Evolutionary conservation across 768 basidiomycete species (phyloP), one percentile per base, ranked within the genome.

Genomic region (Suillus hirtellus): DNA sequence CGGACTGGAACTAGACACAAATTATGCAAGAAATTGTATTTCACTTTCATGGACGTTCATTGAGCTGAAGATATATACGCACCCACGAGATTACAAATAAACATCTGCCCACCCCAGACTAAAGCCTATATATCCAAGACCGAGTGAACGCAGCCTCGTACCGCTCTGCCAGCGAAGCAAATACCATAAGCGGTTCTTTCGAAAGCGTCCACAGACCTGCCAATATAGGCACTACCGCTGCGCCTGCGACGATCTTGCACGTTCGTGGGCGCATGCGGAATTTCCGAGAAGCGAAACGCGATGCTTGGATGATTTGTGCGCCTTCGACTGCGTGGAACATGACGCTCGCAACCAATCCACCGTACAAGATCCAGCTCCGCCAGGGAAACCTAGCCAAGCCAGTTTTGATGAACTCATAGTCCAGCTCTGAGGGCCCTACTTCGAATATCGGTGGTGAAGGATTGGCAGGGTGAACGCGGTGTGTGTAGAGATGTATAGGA

Each of bases 331-430:
- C 78, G 71, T 95, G 94, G 55, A 88, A 68, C 0, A 81, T 77
- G 0, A 84, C 82, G 27, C 82, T 79, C 1, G 76, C 75, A 0
- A 90, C 81, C 11, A 95, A 81, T 0, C 83, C 87, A 1, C 79
- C 72, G 68, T 95, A 94, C 50, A 88, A 72, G 3, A 84, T 61
- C 82, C 82, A 86, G 68, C 83, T 89, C 44, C 84, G 78, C 70
- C 77, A 74, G 0, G 91, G 90, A 83, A 87, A 92, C 19, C 63
- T 75, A 17, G 79, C 78, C 44, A 94, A 73, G 3, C 85, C 90
- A 6, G 83, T 80, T 71, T 94, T 93, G 62, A 95, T 90, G 72
- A 88, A 94, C 66, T 93, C 89, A 71, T 84, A 95, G 74, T 92
- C 88, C 43, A 95, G 82, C 69, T 95, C 92, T 0, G 88, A 80